Percentiles rank a stretch among this genome's conserved stretches.
phyloP scores from a whole-genome alignment of 2,329 filamentous ascomycete species.

The Cladophialophora bantiana region DNA sequence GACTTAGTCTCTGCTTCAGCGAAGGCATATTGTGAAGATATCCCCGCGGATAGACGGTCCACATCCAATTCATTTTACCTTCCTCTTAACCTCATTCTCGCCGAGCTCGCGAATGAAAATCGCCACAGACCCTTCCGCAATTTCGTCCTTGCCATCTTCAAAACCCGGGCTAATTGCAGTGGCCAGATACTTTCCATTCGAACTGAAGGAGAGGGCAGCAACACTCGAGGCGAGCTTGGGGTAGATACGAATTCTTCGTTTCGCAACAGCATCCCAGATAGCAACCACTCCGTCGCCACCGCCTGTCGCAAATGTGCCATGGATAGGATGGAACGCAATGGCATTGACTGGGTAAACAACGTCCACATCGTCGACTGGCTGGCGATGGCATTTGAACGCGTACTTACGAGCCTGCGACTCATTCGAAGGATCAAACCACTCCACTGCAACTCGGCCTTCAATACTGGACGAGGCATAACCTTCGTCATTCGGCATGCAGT shows the following conservation, averaged over 20 bases:
- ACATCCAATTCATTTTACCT: conserved; percentile 69
- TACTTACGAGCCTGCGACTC: conserved; percentile 93
- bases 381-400: conserved; percentile 97
- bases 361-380: conserved; percentile 72
- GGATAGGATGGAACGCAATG: conserved; percentile 81
- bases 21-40: background rate
- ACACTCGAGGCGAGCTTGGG: conserved; percentile 82
- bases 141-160: conserved; percentile 82
- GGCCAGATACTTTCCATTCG: conserved; percentile 78
- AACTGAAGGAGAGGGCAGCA: conserved; percentile 77
- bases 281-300: conserved; percentile 92
- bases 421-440: conserved; percentile 92
- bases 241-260: conserved; percentile 88
- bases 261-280: conserved; percentile 89
- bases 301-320: conserved; percentile 85
- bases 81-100: conserved; percentile 87
- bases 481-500: conserved; percentile 95
- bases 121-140: conserved; percentile 73
- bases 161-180: conserved; percentile 85
- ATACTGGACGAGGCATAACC: conserved; percentile 93
- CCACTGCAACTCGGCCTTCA: conserved; percentile 92
- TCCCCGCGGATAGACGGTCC: conserved; percentile 6
- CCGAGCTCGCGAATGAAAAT: conserved; percentile 83
- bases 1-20: conserved; percentile 7
- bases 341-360: conserved; percentile 92